Conservation (phyloP, 495 filamentous ascomycete species). For the Rusavskia elegans region DNA sequence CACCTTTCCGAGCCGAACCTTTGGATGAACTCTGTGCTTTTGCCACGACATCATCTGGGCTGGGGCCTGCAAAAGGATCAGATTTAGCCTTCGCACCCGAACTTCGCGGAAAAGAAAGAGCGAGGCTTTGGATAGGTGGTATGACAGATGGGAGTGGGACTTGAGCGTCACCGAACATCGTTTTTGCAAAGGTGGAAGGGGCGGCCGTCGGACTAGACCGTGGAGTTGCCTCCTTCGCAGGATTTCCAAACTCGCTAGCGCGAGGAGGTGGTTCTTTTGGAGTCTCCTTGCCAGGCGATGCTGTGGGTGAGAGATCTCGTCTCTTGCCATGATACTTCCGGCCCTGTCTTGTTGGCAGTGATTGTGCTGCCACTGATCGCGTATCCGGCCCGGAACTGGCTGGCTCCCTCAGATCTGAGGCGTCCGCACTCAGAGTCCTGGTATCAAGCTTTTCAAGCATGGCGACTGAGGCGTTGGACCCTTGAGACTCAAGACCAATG, state of each 20-base stretch:
- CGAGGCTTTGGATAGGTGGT: conserved; percentile 21
- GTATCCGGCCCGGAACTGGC: not conserved
- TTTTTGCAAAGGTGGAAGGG: conserved; percentile 55
- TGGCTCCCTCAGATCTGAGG: not conserved
- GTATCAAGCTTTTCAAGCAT: conserved; percentile 10
- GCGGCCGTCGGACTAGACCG: conserved; percentile 10
- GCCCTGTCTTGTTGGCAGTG: not conserved
- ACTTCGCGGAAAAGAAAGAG: conserved; percentile 37
- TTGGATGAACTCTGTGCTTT: conserved; percentile 67
- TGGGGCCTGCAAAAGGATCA: conserved; percentile 70
- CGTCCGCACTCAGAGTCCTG: not conserved
- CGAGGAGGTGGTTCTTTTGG: not conserved
- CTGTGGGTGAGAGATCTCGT: not conserved
- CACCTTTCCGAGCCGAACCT: conserved; percentile 45
- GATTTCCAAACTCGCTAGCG: not conserved
- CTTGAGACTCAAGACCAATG: not conserved
- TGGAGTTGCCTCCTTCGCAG: not conserved
- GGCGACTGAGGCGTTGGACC: conserved; percentile 5
- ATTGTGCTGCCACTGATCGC: not conserved
- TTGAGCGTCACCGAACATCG: conserved; percentile 38
- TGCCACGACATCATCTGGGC: conserved; percentile 81
- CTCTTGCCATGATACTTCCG: conserved; percentile 3
- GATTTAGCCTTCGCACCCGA: conserved; percentile 31
- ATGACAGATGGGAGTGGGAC: conserved; percentile 20
- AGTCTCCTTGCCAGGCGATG: not conserved